A percentile compares a stretch with the other conserved stretches of the same genome.
Evolutionary conservation across 345 rosid genomes (phyloP).

Genomic region (Eucalyptus lansdowneana): DNA sequence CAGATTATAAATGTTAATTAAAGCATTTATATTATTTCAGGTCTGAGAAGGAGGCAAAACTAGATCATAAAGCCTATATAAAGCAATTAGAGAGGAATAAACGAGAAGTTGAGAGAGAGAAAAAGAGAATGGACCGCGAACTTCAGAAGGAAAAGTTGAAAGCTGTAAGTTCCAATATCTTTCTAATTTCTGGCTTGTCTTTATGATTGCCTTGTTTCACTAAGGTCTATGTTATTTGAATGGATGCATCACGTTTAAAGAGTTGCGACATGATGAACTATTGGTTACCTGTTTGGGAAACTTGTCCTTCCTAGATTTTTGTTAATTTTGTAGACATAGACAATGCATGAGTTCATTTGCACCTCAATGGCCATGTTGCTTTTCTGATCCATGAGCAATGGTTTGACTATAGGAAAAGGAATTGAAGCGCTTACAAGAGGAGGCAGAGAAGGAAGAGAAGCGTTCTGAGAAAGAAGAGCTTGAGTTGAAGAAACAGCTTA

Average conservation of each 20-base stretch:
- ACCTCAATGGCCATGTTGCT: neutral
- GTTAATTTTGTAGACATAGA: neutral
- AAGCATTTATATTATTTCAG: conserved; percentile 10
- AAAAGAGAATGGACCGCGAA: conserved; percentile 61
- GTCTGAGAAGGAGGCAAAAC: conserved; percentile 46
- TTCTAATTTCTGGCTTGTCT: neutral
- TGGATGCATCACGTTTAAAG: neutral
- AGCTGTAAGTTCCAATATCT: conserved; percentile 20
- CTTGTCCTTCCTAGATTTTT: neutral
- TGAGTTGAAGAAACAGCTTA: conserved; percentile 45
- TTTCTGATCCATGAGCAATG: neutral
- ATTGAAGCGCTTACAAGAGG: conserved; percentile 48
- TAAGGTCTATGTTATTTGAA: neutral
- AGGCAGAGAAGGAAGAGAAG: conserved; percentile 50
- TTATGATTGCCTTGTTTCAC: neutral
- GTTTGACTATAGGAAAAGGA: conserved; percentile 48
- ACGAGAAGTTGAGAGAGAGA: conserved; percentile 66
- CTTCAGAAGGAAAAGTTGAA: conserved; percentile 45
- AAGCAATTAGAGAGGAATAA: conserved; percentile 65
- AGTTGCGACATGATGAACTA: neutral
- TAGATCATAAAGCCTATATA: conserved; percentile 44
- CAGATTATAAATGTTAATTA: neutral
- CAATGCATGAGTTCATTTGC: neutral
- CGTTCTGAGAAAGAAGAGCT: conserved; percentile 50
- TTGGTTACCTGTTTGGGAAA: neutral